Conservation (phyloP, 345 rosid genomes). For the Cardamine resedifolia region DNA sequence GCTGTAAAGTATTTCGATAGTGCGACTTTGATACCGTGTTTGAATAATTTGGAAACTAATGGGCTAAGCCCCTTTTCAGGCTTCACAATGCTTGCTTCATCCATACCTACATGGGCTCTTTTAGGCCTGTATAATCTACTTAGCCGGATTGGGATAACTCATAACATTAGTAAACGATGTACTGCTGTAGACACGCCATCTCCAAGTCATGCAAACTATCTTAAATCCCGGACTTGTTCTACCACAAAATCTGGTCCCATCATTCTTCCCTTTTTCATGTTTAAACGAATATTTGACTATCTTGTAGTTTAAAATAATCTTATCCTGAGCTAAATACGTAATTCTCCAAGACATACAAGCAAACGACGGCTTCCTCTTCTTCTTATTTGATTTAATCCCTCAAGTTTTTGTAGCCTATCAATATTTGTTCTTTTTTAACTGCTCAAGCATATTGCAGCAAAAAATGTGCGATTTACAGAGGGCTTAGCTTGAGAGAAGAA, state of each 20-base stretch:
- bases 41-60: neutral
- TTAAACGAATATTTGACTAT: conserved; percentile 10
- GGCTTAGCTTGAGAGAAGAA: neutral
- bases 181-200: conserved; percentile 6
- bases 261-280: conserved; percentile 8
- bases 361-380: conserved; percentile 25
- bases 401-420: neutral
- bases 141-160: neutral
- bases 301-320: neutral
- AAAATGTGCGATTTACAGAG: neutral
- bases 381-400: neutral
- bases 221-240: conserved; percentile 24
- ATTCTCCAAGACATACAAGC: conserved; percentile 20
- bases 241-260: conserved; percentile 18
- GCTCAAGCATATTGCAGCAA: neutral
- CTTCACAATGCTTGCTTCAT: neutral
- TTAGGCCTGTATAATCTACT: neutral
- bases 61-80: neutral
- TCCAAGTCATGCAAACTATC: conserved; percentile 25
- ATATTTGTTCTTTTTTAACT: neutral
- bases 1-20: neutral
- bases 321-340: conserved; percentile 21
- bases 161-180: neutral
- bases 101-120: neutral
- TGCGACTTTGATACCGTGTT: neutral